A percentile compares a stretch with the other conserved stretches of the same genome.
Evolutionary conservation across 1,139 yeast species (phyloP).

Genomic region (Yamadazyma epiphylla): DNA sequence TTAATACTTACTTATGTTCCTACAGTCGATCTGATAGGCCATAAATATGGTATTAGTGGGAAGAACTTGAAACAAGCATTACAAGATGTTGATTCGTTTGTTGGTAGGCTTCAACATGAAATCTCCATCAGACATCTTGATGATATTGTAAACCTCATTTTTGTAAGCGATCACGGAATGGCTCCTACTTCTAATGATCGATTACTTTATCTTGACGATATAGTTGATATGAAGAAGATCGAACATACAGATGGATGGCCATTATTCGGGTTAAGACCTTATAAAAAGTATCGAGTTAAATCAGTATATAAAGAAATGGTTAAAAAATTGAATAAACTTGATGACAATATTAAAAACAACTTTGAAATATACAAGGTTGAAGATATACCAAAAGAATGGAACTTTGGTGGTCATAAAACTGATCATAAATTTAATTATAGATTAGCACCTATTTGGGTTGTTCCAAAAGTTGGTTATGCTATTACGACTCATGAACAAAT

Average conservation of each 20-base stretch:
- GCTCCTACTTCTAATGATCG: conserved; percentile 75
- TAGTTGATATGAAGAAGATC: conserved; percentile 50
- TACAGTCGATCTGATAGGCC: conserved; percentile 74
- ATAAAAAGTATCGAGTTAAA: conserved; percentile 19
- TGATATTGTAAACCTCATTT: conserved; percentile 64
- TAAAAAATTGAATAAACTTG: conserved; percentile 20
- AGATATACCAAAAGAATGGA: conserved; percentile 60
- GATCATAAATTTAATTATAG: conserved; percentile 50
- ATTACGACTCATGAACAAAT: conserved; percentile 62
- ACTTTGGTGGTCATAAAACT: conserved; percentile 53
- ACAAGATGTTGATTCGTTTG: conserved; percentile 59
- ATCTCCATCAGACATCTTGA: conserved; percentile 53
- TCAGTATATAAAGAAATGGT: conserved; percentile 17
- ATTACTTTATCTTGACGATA: conserved; percentile 63
- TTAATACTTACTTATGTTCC: conserved; percentile 80
- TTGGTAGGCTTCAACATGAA: conserved; percentile 47
- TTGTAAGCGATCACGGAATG: conserved; percentile 94
- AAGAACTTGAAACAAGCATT: conserved; percentile 52
- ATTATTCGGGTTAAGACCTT: conserved; percentile 72
- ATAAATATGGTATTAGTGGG: conserved; percentile 65
- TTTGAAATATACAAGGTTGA: conserved; percentile 47
- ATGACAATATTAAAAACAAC: conserved; percentile 9
- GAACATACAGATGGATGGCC: conserved; percentile 87
- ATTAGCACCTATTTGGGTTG: conserved; percentile 80
- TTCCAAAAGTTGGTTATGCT: conserved; percentile 79